Evolutionary conservation across 2,329 filamentous ascomycete species (phyloP), one percentile per base, ranked within the genome.

Genomic region (Pestalotiopsis sp.): DNA sequence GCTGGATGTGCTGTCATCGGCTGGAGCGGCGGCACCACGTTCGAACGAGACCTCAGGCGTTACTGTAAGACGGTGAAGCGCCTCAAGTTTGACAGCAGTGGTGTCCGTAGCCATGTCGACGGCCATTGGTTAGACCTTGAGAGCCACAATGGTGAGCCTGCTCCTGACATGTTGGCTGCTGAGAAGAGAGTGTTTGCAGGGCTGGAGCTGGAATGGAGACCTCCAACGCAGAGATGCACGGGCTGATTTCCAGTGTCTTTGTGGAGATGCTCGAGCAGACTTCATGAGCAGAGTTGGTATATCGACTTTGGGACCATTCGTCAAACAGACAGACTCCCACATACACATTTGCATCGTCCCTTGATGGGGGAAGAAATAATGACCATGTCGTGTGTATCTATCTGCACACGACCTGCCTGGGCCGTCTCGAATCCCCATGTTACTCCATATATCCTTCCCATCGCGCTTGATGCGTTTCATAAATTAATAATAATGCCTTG

Each of bases 71-170:
- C 90, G 49, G 84, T 87, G 68, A 90, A 88, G 74, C 84, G 84
- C 0, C 91, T 93, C 85, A 97, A 96, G 78, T 98, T 98, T 76
- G 95, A 98, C 77, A 96, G 92, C 71, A 97, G 93, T 75, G 96
- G 96, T 0, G 88, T 97, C 12, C 86, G 94, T 59, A 90, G 89
- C 74, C 85, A 91, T 9, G 79, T 75, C 9, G 88, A 90, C 66
- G 93, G 93, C 1, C 80, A 81, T 3, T 90, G 91, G 83, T 87
- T 95, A n/a, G 90, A 96, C 78, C 66, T 79, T 7, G 88, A 90
- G 86, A 92, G 83, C 76, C 86, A 75, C 0, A 75, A 77, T 25
- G 80, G 81, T 1, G 81, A 86, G 71, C 76, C 75, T 71, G 89
- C 90, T 11, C 87, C 87, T 73, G 84, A 90, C 61, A 89, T 93